phyloP scores from a whole-genome alignment of 2,329 filamentous ascomycete genomes.

The Penicillium oxalicum region DNA sequence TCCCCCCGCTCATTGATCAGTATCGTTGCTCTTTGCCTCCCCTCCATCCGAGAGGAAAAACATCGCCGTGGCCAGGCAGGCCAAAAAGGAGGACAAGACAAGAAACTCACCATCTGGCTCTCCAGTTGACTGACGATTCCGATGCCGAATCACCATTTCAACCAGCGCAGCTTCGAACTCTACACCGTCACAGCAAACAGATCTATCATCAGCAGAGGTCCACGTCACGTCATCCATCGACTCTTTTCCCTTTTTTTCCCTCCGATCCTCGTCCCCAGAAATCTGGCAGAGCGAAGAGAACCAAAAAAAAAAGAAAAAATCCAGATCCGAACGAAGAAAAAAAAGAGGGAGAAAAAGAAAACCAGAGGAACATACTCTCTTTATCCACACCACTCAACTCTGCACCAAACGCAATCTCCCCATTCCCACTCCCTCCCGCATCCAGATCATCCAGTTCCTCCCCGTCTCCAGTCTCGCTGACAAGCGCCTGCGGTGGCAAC shows the following conservation, averaged over 20 bases:
- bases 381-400: conserved; percentile 31
- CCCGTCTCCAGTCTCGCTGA: conserved; percentile 29
- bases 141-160: conserved; percentile 38
- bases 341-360: too few relatives aligned
- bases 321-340: too few relatives aligned
- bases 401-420: conserved; percentile 49
- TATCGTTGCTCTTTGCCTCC: neutral
- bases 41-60: too few relatives aligned
- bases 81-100: neutral
- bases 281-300: too few relatives aligned
- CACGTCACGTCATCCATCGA: neutral
- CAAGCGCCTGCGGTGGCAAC: conserved; percentile 29
- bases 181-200: conserved; percentile 4
- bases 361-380: conserved; percentile 31
- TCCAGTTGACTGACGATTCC: conserved; percentile 48
- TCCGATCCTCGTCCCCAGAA: too few relatives aligned
- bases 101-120: conserved; percentile 57
- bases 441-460: conserved; percentile 41
- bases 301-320: neutral
- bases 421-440: conserved; percentile 47
- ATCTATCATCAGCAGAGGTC: conserved; percentile 2
- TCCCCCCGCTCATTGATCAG: conserved; percentile 5
- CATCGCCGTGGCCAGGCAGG: too few relatives aligned
- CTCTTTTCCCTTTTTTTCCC: neutral
- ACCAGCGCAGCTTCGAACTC: conserved; percentile 44